These are phyloP conservation scores for Solanum rostratum DNA, from an alignment of 257 asterid species.

Conservation along the genomic window DNA sequence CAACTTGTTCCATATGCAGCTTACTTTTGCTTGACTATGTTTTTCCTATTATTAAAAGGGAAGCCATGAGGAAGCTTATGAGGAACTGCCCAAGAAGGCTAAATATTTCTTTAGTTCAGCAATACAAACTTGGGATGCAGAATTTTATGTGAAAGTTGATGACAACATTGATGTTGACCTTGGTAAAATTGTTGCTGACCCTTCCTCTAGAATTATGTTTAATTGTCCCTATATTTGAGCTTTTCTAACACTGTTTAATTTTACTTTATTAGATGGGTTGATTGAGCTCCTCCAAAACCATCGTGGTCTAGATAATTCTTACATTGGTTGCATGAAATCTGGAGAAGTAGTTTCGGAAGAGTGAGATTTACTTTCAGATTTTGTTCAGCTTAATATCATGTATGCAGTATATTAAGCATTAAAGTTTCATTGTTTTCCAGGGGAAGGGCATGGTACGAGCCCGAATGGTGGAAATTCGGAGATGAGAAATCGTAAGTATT, in stretches of 20 bases:
- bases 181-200: conserved; percentile 28
- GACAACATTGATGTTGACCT: conserved; percentile 64
- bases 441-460: conserved; percentile 88
- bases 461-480: conserved; percentile 98
- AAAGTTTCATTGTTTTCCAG: conserved; percentile 27
- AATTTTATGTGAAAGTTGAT: conserved; percentile 72
- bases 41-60: conserved; percentile 32
- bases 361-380: conserved; percentile 37
- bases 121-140: conserved; percentile 91
- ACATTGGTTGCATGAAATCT: conserved; percentile 94
- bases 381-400: neutral
- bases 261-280: conserved; percentile 42
- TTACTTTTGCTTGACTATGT: neutral
- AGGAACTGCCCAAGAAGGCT: conserved; percentile 77
- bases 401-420: neutral
- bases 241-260: neutral
- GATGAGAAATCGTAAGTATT: conserved; percentile 79
- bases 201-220: neutral
- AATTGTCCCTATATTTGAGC: neutral
- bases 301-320: conserved; percentile 60
- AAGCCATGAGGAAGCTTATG: conserved; percentile 87
- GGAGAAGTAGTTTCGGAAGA: conserved; percentile 76
- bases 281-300: conserved; percentile 67
- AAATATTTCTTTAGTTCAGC: conserved; percentile 75
- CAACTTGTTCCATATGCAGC: neutral